Conservation (phyloP, 2,329 filamentous ascomycete genomes). For the Xylaria sp. region DNA sequence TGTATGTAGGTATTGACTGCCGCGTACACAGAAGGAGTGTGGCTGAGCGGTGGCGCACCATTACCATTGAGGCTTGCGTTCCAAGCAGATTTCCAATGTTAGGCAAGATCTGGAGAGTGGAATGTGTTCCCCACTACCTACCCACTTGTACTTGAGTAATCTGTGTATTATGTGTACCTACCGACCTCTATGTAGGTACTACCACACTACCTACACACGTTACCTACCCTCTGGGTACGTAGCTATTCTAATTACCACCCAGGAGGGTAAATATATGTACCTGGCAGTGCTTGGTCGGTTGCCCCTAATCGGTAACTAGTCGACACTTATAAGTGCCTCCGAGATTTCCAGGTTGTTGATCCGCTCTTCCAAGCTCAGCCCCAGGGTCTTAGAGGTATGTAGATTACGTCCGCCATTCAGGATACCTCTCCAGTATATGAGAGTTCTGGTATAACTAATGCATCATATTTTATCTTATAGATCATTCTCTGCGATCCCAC, state of each 20-base stretch:
- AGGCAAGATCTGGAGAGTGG: neutral
- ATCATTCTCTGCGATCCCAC: constrained; percentile 5
- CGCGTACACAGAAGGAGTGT: neutral
- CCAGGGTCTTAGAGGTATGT: constrained; percentile 33
- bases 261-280: neutral
- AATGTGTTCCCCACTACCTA: too few relatives aligned
- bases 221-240: neutral
- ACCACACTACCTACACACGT: neutral
- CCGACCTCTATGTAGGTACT: neutral
- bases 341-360: constrained; percentile 25
- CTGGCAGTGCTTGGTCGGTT: neutral
- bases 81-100: neutral
- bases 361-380: constrained; percentile 27
- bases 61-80: neutral
- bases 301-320: neutral
- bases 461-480: constrained; percentile 26
- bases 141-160: too few relatives aligned
- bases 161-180: too few relatives aligned
- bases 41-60: constrained; percentile 11
- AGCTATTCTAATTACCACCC: neutral
- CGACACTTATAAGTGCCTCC: constrained; percentile 21
- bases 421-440: constrained; percentile 18
- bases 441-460: constrained; percentile 25
- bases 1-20: neutral
- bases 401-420: constrained; percentile 23